Evolutionary conservation across 495 filamentous ascomycete species (phyloP).

Genomic region (Lentithecium fluviatile): DNA sequence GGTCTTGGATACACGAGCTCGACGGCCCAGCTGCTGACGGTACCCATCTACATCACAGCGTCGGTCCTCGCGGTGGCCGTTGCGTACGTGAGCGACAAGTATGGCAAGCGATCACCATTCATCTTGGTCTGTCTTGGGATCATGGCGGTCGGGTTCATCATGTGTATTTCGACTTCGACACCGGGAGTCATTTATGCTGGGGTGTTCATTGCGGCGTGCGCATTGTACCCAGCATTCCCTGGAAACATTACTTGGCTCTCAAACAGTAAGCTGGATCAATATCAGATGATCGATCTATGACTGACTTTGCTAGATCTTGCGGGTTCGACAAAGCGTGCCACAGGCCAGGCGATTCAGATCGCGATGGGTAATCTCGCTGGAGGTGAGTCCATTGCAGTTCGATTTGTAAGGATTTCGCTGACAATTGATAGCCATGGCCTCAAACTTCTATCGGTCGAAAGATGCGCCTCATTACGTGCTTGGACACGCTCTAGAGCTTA

Average conservation of each 20-base stretch:
- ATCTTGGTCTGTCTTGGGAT: slow-evolving; percentile 61
- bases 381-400: slow-evolving; percentile 27
- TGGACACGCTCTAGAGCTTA: slow-evolving; percentile 68
- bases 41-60: slow-evolving; percentile 64
- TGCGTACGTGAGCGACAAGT: slow-evolving; percentile 60
- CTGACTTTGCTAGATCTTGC: slow-evolving; percentile 54
- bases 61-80: slow-evolving; percentile 58
- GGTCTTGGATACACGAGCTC: slow-evolving; percentile 55
- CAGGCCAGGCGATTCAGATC: slow-evolving; percentile 74
- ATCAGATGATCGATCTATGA: no score
- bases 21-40: slow-evolving; percentile 67
- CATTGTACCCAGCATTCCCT: slow-evolving; percentile 61
- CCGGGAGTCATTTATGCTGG: slow-evolving; percentile 71
- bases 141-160: slow-evolving; percentile 65
- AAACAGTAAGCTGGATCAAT: slow-evolving; percentile 49
- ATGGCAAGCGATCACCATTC: slow-evolving; percentile 61
- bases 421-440: slow-evolving; percentile 59
- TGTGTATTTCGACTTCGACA: slow-evolving; percentile 49
- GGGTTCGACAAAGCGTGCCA: slow-evolving; percentile 67
- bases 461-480: slow-evolving; percentile 65
- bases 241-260: slow-evolving; percentile 69
- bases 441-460: slow-evolving; percentile 69
- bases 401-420: background rate
- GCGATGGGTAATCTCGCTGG: slow-evolving; percentile 72
- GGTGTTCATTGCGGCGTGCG: slow-evolving; percentile 68